These are phyloP conservation scores for Vanderwaltozyma tropicalis DNA, from an alignment of 805 yeast genomes.

Conservation along the genomic window DNA sequence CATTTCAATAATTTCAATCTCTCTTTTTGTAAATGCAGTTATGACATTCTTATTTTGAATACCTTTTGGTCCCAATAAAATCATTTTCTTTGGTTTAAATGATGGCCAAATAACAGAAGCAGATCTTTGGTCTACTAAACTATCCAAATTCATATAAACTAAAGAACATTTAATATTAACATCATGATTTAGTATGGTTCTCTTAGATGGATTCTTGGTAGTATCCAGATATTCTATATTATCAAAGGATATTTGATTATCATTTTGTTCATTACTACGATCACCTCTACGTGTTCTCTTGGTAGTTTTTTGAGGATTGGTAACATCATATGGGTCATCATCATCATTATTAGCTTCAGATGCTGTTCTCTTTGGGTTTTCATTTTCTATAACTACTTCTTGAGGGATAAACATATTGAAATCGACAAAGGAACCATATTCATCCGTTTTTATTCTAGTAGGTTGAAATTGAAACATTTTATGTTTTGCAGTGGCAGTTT, in stretches of 20 bases:
- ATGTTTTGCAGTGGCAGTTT: constrained; percentile 27
- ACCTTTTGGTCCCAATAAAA: constrained; percentile 31
- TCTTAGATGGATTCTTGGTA: constrained; percentile 40
- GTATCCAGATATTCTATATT: constrained; percentile 43
- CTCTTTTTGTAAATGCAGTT: constrained; percentile 13
- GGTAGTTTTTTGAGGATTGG: constrained; percentile 9
- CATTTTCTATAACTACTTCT: constrained; percentile 28
- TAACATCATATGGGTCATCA: constrained; percentile 21
- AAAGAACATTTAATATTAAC: constrained; percentile 57
- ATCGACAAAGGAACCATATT: constrained; percentile 75
- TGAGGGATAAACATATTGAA: constrained; percentile 47
- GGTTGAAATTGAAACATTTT: constrained; percentile 70
- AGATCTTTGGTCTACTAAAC: constrained; percentile 77
- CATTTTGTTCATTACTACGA: constrained; percentile 27
- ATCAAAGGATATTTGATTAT: constrained; percentile 35
- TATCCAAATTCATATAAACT: constrained; percentile 70
- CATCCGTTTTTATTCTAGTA: constrained; percentile 57
- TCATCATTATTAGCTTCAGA: constrained; percentile 15
- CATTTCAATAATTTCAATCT: constrained; percentile 27
- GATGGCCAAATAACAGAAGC: constrained; percentile 65
- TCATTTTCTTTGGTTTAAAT: constrained; percentile 64
- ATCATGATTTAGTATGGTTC: constrained; percentile 28
- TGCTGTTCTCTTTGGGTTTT: constrained; percentile 14
- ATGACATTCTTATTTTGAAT: constrained; percentile 12
- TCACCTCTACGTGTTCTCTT: constrained; percentile 14